Base-by-base conservation (phyloP, 345 rosid species). In the Sonneratia alba region DNA sequence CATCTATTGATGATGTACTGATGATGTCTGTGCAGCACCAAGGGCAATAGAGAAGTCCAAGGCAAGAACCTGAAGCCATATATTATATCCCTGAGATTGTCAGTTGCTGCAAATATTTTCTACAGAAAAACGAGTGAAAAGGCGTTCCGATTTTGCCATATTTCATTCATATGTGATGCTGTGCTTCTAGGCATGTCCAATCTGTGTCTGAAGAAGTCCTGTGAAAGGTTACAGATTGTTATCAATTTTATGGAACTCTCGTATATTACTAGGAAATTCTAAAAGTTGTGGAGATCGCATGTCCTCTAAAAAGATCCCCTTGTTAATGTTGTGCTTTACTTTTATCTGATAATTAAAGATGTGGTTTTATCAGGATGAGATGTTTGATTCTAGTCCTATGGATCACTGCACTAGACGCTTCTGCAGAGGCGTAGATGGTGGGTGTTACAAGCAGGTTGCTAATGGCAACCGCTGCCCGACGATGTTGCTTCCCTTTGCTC, bases 31-130 rank as follows among this genome's bases (percentile, higher is more conserved):
- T 10, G 48, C 81, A 88, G 93, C 90, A 74, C 93, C 93, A 18
- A 76, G 87, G 43, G 87, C 85, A n/a, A 65, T 79, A 80, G 93
- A 83, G 82, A 88, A 86, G 80, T 80, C 91, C 16, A 88, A 85
- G 83, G 80, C 71, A 78, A 81, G 73, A 75, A 82, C 66, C 45
- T 77, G 72, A 79, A 7, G 62, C 69, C 34, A 18, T 18, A 4
- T 36, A 5, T 2, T 27, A 62, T 34, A 7, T 34, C 66, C 12
- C 19, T 6, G 10, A 27, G 37, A 13, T 0, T 62, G 37, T 12
- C 32, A 56, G 8, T 56, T 56, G 62, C 5, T 56, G 5, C n/a
- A 19, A 56, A 24, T 21, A 27, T 56, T 9, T 56, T 22, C 10
- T 10, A 14, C 9, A 32, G 36, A 24, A 27, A 13, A 62, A 6